Conservation (phyloP, 2,329 filamentous ascomycete genomes). For the Cryphonectria naterciae region DNA sequence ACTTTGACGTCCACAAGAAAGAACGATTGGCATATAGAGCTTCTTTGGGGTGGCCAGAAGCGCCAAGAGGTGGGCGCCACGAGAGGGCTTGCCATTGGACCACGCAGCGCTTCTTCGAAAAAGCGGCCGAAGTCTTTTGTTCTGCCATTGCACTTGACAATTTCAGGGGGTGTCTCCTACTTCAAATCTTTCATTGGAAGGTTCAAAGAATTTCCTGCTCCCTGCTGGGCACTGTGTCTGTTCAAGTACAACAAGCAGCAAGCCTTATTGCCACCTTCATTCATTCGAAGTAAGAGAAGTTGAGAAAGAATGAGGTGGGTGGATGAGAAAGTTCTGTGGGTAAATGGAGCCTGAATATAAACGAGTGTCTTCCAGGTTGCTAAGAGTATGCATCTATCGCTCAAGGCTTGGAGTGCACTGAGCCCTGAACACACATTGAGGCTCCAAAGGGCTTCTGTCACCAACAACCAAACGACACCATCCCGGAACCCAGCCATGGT, state of each 20-base stretch:
- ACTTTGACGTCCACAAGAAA: background rate
- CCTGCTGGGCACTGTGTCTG: too few species aligned
- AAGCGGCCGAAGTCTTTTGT: background rate
- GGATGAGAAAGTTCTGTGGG: too few species aligned
- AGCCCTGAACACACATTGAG: background rate
- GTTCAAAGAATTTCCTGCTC: background rate
- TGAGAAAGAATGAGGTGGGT: too few species aligned
- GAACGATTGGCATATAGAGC: conserved; percentile 10
- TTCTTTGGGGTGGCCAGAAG: background rate
- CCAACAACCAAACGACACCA: background rate
- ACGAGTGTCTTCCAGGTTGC: background rate
- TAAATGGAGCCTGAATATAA: too few species aligned
- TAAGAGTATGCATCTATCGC: too few species aligned
- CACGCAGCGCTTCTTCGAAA: background rate
- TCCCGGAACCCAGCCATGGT: background rate
- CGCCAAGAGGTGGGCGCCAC: conserved; percentile 8
- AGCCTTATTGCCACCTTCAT: background rate
- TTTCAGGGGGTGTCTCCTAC: background rate
- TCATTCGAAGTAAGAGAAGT: background rate
- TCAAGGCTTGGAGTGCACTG: too few species aligned
- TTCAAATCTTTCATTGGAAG: background rate
- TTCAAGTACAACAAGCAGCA: background rate
- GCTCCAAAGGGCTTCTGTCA: background rate
- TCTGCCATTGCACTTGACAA: background rate
- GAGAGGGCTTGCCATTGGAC: background rate